Percentiles rank a stretch among this genome's conserved stretches.
These are phyloP conservation scores for Pseudogymnoascus destructans DNA, from an alignment of 2,329 filamentous ascomycete genomes.

Conservation along the genomic window DNA sequence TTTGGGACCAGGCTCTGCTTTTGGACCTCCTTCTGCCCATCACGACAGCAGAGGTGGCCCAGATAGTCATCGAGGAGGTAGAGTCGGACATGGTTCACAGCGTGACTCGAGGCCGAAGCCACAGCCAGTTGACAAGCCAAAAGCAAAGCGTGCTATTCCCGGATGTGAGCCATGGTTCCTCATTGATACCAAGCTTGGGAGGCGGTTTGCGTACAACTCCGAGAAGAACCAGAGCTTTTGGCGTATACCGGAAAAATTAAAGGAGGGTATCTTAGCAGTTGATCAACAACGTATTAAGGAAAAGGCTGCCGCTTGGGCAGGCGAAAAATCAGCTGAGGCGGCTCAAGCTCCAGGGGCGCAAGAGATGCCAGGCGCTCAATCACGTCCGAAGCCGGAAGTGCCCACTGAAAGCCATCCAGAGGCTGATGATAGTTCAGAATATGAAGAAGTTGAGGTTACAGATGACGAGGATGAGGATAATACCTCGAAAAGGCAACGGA, in stretches of 20 bases:
- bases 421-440: conserved; percentile 52
- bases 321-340: conserved; percentile 20
- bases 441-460: conserved; percentile 39
- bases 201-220: conserved; percentile 82
- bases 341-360: conserved; percentile 22
- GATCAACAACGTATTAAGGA: conserved; percentile 59
- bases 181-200: conserved; percentile 81
- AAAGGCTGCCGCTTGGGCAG: conserved; percentile 32
- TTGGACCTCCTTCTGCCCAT: conserved; percentile 20
- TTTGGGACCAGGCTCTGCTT: conserved; percentile 28
- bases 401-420: conserved; percentile 28
- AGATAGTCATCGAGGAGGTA: conserved; percentile 34
- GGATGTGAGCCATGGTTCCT: conserved; percentile 78
- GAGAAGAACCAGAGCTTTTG: conserved; percentile 82
- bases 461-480: conserved; percentile 39
- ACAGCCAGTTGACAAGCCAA: conserved; percentile 69
- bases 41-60: conserved; percentile 28
- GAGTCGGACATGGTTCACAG: conserved; percentile 40
- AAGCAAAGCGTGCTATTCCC: conserved; percentile 65
- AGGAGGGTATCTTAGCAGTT: conserved; percentile 59
- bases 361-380: conserved; percentile 15
- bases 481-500: conserved; percentile 36
- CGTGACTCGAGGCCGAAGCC: conserved; percentile 37
- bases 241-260: conserved; percentile 81
- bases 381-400: conserved; percentile 11